phyloP scores from a whole-genome alignment of 371 early-diverging fungal genomes.

The Mortierella sp. region DNA sequence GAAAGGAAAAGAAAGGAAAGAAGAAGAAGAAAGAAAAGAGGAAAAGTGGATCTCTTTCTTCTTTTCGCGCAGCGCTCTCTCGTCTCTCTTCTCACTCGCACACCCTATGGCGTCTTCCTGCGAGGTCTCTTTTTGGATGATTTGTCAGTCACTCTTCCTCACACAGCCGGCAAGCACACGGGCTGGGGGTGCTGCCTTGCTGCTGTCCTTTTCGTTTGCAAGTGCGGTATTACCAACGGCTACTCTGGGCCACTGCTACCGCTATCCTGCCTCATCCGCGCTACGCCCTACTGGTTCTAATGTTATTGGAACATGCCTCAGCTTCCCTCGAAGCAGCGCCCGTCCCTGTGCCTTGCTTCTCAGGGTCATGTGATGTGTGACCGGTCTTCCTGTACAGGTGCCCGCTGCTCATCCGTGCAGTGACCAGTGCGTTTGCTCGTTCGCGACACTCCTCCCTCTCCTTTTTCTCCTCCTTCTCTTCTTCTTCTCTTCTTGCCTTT shows the following conservation, averaged over 20 bases:
- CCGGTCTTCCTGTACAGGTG: no score
- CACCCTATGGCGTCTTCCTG: constrained; percentile 9
- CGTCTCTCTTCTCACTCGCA: no score
- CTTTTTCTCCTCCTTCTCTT: constrained; percentile 19
- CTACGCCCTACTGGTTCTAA: no score
- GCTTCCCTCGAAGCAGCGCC: no score
- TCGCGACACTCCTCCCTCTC: background rate
- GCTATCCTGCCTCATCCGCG: no score
- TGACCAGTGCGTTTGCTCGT: constrained; percentile 2
- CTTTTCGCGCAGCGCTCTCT: constrained; percentile 16
- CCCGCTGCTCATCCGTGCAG: background rate
- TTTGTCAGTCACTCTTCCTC: constrained; percentile 33
- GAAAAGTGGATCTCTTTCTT: background rate
- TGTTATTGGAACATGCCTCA: no score
- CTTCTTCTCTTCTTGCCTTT: background rate
- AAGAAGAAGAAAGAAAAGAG: constrained; percentile 15
- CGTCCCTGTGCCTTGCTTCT: background rate
- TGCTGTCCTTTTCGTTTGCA: no score
- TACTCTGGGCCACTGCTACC: no score
- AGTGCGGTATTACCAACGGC: no score
- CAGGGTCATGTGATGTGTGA: constrained; percentile 5
- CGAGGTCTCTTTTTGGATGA: no score
- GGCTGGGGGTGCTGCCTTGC: no score
- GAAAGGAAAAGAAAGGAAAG: constrained; percentile 5
- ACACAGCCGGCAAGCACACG: background rate